Evolutionary conservation across 176 grass and related monocot species (phyloP), one percentile per base, ranked within the genome.

Genomic region (Carex myosuroides): DNA sequence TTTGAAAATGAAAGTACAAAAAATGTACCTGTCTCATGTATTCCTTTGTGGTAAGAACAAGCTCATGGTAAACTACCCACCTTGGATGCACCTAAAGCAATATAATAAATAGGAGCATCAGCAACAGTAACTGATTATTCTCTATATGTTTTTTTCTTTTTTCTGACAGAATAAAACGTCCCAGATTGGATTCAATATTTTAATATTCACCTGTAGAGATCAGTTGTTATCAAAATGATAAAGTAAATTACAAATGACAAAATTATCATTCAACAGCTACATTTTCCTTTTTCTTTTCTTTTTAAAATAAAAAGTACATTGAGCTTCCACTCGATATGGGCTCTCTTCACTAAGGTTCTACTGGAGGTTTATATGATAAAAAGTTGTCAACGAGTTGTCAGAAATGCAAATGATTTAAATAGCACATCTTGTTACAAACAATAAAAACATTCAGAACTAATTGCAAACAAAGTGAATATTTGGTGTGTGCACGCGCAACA

Each of bases 1-100:
- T 83, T 77, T n/a, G 46, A 44, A 44, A 39, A 8, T 21, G 64
- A 59, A 84, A 67, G 77, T 24, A 76, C 26, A 44, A 77, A 20
- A 55, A 44, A 8, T 44, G 18, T 83, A 98, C 95, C 91, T 95
- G 92, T 71, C 96, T 90, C 96, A 98, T 95, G 63, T 92, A 93
- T 55, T 93, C 96, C 87, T 95, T 98, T 8, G 96, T 93, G 7
- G 93, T 95, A 73, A 93, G 93, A 55, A 98, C 96, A 57, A 98
- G 60, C 54, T 98, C 96, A 13, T 95, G 96, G 53, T 98, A 93
- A 46, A 98, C 84, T 14, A 89, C 88, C 96, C 87, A 95, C 2
- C 93, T 89, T 44, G 96, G 96, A 83, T 88, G 96, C 54, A 95
- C 80, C 95, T 95, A 73, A 63, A 79, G 37, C 46, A 22, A 20